Base-by-base conservation (phyloP, 495 filamentous ascomycete genomes). In the Tuber melanosporum region DNA sequence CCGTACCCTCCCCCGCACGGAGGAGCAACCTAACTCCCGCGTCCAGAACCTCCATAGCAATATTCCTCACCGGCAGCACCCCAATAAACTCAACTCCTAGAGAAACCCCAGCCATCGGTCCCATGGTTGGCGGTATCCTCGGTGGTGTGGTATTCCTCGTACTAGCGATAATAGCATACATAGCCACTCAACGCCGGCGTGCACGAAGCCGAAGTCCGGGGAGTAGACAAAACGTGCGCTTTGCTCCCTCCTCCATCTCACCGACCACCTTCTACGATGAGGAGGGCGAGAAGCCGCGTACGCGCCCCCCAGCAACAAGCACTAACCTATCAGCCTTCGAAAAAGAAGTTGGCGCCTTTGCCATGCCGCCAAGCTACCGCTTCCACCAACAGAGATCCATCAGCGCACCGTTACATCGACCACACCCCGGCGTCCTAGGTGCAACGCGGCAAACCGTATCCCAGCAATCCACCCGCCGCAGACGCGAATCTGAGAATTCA, bases 41-140 rank as follows among this genome's bases (percentile, higher is more conserved):
- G 36, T 83, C 81, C 10, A 73, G 72, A 20, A 36, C 47, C n/a
- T 82, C 81, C 0, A 73, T 80, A 26, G 47, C 49, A 20, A 73
- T 83, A 49, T 83, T 83, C 36, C 49, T 69, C 44, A 71, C 78
- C n/a, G 57, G 17, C 4, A 78, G 71, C n/a, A 44, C 72, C 10
- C 39, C 75, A 22, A 36, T 36, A 36, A 20, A n/a, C 14, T 19
- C 26, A 45, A 45, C 10, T 39, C 45, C 49, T 44, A 62, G 57
- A 2, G 72, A 72, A 39, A 73, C 70, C 14, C 77, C 75, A 26
- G 70, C 71, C 22, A 20, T 83, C 15, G 81, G 81, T 7, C 75
- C 81, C n/a, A 83, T 83, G 57, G 71, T 82, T 32, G 81, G 81
- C 5, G 81, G 81, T 14, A 82, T 82, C 36, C 73, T 83, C 9